A percentile compares a stretch with the other conserved stretches of the same genome.
Evolutionary conservation across 257 asterid genomes (phyloP).

Genomic region (Linderniella brevidens): DNA sequence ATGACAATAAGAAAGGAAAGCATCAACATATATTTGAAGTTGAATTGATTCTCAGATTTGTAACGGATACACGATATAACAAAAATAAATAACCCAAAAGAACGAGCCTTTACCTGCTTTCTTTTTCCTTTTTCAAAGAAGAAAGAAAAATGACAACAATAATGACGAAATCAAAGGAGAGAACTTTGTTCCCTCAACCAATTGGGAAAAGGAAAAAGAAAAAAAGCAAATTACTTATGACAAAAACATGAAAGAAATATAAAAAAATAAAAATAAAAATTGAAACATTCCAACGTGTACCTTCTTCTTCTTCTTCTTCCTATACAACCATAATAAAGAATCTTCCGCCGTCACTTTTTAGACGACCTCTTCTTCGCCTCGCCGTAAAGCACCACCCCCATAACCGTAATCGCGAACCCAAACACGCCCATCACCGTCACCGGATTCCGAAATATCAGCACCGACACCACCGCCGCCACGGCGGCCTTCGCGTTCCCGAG

Average conservation of each 20-base stretch:
- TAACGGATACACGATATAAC: too few species aligned
- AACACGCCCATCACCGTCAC: constrained; percentile 90
- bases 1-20: too few species aligned
- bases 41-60: too few species aligned
- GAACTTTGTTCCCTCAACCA: constrained; percentile 46
- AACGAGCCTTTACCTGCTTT: too few species aligned
- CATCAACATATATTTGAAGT: too few species aligned
- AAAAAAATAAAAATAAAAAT: constrained; percentile 10
- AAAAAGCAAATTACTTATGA: constrained; percentile 16
- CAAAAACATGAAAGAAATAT: constrained; percentile 14
- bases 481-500: constrained; percentile 98
- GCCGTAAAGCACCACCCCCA: constrained; percentile 95
- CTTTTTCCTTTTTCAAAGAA: constrained; percentile 11
- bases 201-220: constrained; percentile 28
- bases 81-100: too few species aligned
- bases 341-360: constrained; percentile 26
- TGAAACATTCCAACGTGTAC: not conserved
- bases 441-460: constrained; percentile 82
- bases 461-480: constrained; percentile 85
- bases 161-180: constrained; percentile 65
- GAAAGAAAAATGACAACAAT: constrained; percentile 19
- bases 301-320: constrained; percentile 36
- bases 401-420: constrained; percentile 70
- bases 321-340: constrained; percentile 15
- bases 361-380: constrained; percentile 84